Percentiles rank a stretch among this genome's conserved stretches.
phyloP scores from a whole-genome alignment of 768 basidiomycete species.

The Rhodotorula toruloides region DNA sequence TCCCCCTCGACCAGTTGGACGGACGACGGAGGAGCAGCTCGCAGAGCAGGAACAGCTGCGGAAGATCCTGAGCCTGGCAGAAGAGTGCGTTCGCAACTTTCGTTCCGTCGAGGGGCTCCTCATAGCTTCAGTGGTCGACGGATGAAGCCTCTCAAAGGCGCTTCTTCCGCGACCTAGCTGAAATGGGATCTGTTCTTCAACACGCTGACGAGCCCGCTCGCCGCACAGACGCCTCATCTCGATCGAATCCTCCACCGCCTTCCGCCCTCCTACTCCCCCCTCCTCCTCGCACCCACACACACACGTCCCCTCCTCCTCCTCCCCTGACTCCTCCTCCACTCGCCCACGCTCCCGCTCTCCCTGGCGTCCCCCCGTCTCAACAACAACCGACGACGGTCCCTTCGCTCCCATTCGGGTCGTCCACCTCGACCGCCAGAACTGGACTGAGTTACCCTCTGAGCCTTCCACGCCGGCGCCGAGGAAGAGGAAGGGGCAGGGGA shows the following conservation, averaged over 20 bases:
- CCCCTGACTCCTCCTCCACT: neutral
- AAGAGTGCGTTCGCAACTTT: neutral
- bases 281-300: neutral
- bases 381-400: neutral
- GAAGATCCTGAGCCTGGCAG: neutral
- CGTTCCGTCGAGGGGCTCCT: too few relatives aligned
- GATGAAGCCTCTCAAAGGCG: too few relatives aligned
- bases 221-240: slow-evolving; percentile 15
- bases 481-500: neutral
- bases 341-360: neutral
- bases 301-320: neutral
- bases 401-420: slow-evolving; percentile 21
- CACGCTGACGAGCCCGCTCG: neutral
- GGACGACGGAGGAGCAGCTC: neutral
- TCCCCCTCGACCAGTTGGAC: neutral
- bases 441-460: neutral
- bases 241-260: slow-evolving; percentile 10
- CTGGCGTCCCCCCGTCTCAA: too few relatives aligned
- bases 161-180: too few relatives aligned
- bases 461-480: neutral
- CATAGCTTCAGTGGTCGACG: too few relatives aligned
- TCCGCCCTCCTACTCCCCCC: neutral
- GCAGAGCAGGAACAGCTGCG: neutral
- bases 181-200: too few relatives aligned
- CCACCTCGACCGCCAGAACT: neutral